Conservation (phyloP, 148 eudicot species). For the Vaccinium macrocarpon region DNA sequence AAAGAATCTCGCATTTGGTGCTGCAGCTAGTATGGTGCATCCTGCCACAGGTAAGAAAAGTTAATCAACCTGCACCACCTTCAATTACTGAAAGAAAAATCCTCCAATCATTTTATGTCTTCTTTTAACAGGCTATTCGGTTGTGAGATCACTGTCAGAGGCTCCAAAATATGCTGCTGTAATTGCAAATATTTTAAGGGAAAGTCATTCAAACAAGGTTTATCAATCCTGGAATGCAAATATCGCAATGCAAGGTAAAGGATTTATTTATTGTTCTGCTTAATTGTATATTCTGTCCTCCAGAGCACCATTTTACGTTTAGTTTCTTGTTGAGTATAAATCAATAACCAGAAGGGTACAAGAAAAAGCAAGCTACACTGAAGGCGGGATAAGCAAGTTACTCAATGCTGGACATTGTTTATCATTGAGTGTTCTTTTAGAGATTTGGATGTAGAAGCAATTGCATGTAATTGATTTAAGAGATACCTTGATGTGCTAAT, state of each 20-base stretch:
- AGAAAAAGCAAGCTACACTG: neutral
- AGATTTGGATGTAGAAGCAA: neutral
- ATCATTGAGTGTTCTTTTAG: neutral
- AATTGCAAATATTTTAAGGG: constrained; percentile 67
- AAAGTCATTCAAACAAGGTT: constrained; percentile 38
- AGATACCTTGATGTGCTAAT: constrained; percentile 1
- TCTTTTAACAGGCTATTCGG: constrained; percentile 71
- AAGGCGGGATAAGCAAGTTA: neutral
- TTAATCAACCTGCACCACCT: neutral
- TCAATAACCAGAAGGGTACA: neutral
- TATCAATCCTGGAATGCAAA: constrained; percentile 41
- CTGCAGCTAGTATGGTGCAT: constrained; percentile 99
- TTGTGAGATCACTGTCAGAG: constrained; percentile 91
- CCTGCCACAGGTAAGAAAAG: constrained; percentile 83
- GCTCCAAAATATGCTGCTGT: constrained; percentile 91
- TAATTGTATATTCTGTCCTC: neutral
- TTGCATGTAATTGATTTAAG: neutral
- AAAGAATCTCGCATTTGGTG: constrained; percentile 96
- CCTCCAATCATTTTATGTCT: constrained; percentile 4
- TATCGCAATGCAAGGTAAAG: constrained; percentile 82
- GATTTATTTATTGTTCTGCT: neutral
- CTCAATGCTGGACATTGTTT: neutral
- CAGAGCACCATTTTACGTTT: neutral
- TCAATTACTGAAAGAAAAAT: neutral
- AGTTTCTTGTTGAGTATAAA: neutral